Conservation (phyloP, 352 stramenopile species). For the Phytophthora europaea region DNA sequence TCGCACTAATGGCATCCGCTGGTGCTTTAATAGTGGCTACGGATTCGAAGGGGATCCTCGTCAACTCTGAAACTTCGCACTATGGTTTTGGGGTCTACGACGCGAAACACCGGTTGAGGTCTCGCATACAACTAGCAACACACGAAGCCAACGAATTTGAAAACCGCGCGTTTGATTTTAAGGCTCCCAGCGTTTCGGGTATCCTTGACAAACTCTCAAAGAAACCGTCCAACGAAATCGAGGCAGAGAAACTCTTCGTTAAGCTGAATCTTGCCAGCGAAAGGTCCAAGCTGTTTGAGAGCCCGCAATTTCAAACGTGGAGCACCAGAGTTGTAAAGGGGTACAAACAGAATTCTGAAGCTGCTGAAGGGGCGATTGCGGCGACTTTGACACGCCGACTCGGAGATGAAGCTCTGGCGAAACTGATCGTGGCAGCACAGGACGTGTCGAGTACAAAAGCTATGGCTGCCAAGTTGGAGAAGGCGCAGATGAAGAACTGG, state of each 20-base stretch:
- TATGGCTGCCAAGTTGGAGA: background rate
- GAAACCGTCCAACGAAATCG: background rate
- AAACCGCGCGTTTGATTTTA: no score
- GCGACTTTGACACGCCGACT: background rate
- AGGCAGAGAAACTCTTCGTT: background rate
- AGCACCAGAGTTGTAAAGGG: background rate
- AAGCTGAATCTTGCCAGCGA: background rate
- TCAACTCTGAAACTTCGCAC: background rate
- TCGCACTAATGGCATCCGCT: background rate
- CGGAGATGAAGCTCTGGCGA: background rate
- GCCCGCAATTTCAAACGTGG: background rate
- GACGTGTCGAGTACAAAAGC: background rate
- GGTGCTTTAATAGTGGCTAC: background rate
- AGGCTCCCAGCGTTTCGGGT: no score
- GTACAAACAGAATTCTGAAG: background rate
- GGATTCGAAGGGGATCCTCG: background rate
- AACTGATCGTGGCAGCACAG: background rate
- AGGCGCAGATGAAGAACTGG: conserved; percentile 2
- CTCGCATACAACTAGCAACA: no score
- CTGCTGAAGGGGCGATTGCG: background rate
- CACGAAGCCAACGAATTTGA: no score
- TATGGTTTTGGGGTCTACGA: background rate
- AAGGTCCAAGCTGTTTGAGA: background rate
- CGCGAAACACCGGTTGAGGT: no score
- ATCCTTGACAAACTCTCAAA: background rate